Evolutionary conservation across 805 yeast species (phyloP).

Genomic region (Barnettozyma siamensis): DNA sequence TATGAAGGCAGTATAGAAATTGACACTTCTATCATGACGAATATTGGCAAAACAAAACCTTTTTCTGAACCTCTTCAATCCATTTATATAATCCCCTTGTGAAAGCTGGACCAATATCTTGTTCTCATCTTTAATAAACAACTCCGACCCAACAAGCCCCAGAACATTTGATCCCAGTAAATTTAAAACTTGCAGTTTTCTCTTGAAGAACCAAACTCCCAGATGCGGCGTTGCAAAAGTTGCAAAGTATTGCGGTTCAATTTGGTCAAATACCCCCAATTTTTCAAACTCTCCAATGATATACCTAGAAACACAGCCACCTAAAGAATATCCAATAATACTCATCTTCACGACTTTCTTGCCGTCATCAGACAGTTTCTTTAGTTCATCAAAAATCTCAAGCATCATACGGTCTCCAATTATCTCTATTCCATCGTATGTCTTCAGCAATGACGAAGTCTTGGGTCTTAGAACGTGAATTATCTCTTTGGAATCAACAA

Average conservation of each 20-base stretch:
- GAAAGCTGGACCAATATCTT: conserved; percentile 38
- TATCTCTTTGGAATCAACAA: conserved; percentile 37
- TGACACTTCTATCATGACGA: conserved; percentile 79
- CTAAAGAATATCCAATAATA: conserved; percentile 82
- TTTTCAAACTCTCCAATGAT: conserved; percentile 66
- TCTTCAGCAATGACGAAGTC: conserved; percentile 62
- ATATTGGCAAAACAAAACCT: conserved; percentile 67
- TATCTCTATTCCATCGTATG: conserved; percentile 80
- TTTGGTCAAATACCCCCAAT: conserved; percentile 45
- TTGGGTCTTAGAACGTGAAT: conserved; percentile 45
- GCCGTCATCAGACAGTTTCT: conserved; percentile 26
- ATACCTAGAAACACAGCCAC: conserved; percentile 80
- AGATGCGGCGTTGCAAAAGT: conserved; percentile 81
- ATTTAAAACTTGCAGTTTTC: conserved; percentile 35
- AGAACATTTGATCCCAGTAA: conserved; percentile 46
- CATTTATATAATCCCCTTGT: conserved; percentile 42
- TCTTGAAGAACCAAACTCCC: conserved; percentile 47
- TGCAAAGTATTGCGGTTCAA: conserved; percentile 57
- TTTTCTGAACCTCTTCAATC: conserved; percentile 50
- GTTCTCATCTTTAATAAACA: conserved; percentile 50
- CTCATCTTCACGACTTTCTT: conserved; percentile 48
- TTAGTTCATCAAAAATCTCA: conserved; percentile 50
- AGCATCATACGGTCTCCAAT: conserved; percentile 65
- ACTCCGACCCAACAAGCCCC: conserved; percentile 69
- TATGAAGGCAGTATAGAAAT: conserved; percentile 79